phyloP scores from a whole-genome alignment of 352 stramenopile genomes.

The Phytophthora ohioensis region DNA sequence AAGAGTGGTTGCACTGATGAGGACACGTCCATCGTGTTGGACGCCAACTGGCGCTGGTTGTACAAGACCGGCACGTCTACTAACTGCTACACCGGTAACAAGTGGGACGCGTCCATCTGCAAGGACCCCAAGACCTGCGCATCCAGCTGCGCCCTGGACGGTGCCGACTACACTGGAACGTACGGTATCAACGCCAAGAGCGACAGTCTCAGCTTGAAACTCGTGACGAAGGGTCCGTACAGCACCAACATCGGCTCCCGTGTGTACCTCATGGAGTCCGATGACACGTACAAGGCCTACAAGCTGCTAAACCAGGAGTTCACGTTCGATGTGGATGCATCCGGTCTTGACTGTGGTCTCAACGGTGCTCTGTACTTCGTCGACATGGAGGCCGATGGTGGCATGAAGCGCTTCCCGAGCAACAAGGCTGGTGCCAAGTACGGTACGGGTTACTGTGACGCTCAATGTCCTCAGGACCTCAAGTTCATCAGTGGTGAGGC shows the following conservation, averaged over 20 bases:
- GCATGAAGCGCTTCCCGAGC: slow-evolving; percentile 24
- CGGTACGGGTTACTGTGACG: slow-evolving; percentile 53
- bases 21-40: slow-evolving; percentile 61
- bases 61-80: slow-evolving; percentile 51
- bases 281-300: slow-evolving; percentile 51
- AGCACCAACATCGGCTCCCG: slow-evolving; percentile 60
- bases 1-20: slow-evolving; percentile 39
- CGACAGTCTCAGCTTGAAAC: slow-evolving; percentile 45
- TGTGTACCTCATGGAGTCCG: slow-evolving; percentile 55
- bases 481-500: slow-evolving; percentile 76
- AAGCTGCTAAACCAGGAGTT: slow-evolving; percentile 75
- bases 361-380: slow-evolving; percentile 77
- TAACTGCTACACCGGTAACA: slow-evolving; percentile 61
- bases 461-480: slow-evolving; percentile 60
- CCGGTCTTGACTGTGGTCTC: slow-evolving; percentile 50
- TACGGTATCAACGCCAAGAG: slow-evolving; percentile 49
- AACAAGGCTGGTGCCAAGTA: slow-evolving; percentile 36
- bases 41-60: slow-evolving; percentile 67
- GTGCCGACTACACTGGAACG: slow-evolving; percentile 57
- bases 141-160: slow-evolving; percentile 56
- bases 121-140: slow-evolving; percentile 50
- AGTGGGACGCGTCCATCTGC: slow-evolving; percentile 54
- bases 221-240: slow-evolving; percentile 60
- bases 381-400: slow-evolving; percentile 63
- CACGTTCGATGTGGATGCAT: slow-evolving; percentile 72